These are phyloP conservation scores for Elsinoe australis DNA, from an alignment of 2,329 filamentous ascomycete species.

Conservation along the genomic window DNA sequence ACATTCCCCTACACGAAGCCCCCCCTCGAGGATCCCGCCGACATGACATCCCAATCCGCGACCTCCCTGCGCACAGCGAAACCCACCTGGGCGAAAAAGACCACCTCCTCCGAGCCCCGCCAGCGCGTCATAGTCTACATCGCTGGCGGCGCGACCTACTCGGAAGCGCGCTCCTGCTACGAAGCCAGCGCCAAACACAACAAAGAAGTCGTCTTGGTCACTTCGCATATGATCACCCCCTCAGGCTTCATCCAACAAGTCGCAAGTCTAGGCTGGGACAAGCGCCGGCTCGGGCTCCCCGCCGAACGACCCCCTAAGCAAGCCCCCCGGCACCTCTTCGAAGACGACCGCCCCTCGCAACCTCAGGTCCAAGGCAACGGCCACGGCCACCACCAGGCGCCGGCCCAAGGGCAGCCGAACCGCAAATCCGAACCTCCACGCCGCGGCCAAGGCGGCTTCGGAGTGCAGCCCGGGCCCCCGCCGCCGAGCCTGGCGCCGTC, in stretches of 20 bases:
- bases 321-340: conserved; percentile 79
- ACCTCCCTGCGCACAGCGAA: conserved; percentile 82
- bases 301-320: conserved; percentile 71
- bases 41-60: conserved; percentile 44
- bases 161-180: conserved; percentile 82
- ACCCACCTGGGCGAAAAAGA: conserved; percentile 87
- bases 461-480: background rate
- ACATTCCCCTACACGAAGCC: conserved; percentile 45
- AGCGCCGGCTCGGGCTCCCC: conserved; percentile 70
- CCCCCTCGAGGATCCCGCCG: conserved; percentile 54
- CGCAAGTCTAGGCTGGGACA: conserved; percentile 67
- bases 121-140: conserved; percentile 91
- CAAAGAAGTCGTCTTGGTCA: conserved; percentile 79
- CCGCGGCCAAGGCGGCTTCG: conserved; percentile 4
- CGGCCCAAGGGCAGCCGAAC: background rate
- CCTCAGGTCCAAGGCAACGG: background rate
- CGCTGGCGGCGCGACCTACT: conserved; percentile 90
- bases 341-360: conserved; percentile 50
- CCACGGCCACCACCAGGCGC: background rate
- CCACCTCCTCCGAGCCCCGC: conserved; percentile 65
- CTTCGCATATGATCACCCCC: conserved; percentile 88
- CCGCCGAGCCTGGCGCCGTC: conserved; percentile 27
- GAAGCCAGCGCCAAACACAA: conserved; percentile 65
- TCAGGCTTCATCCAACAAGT: conserved; percentile 75
- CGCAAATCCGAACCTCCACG: background rate